phyloP scores from a whole-genome alignment of 768 basidiomycete genomes.

The Boletus subcaerulescens region DNA sequence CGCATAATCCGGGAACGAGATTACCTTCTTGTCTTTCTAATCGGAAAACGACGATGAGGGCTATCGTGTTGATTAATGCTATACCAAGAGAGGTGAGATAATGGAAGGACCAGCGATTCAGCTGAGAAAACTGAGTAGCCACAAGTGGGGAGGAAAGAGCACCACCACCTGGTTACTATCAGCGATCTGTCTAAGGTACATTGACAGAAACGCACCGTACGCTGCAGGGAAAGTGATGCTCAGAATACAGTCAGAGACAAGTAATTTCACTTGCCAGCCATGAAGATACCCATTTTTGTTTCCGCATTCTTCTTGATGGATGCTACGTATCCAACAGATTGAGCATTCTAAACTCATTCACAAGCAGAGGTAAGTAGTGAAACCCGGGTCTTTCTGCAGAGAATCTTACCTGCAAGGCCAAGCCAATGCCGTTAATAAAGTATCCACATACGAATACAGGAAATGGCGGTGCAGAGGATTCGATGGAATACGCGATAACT shows the following conservation, averaged over 20 bases:
- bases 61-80: constrained; percentile 51
- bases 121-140: constrained; percentile 48
- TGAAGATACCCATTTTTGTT: constrained; percentile 59
- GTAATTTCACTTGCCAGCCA: constrained; percentile 30
- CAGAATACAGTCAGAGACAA: background rate
- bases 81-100: constrained; percentile 59
- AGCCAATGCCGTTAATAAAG: constrained; percentile 48
- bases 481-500: constrained; percentile 46
- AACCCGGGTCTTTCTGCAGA: background rate
- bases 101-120: constrained; percentile 38
- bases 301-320: constrained; percentile 45
- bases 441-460: constrained; percentile 46
- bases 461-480: constrained; percentile 47
- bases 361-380: no score
- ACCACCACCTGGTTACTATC: constrained; percentile 35
- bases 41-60: constrained; percentile 48
- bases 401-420: constrained; percentile 40
- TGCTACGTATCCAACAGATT: constrained; percentile 60
- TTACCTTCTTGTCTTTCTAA: constrained; percentile 38
- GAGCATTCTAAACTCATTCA: constrained; percentile 39
- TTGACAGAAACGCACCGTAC: constrained; percentile 9
- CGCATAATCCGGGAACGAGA: no score
- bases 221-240: background rate
- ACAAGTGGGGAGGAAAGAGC: constrained; percentile 52
- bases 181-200: background rate